Conservation (phyloP, 257 asterid genomes). For the Echites panduratus region DNA sequence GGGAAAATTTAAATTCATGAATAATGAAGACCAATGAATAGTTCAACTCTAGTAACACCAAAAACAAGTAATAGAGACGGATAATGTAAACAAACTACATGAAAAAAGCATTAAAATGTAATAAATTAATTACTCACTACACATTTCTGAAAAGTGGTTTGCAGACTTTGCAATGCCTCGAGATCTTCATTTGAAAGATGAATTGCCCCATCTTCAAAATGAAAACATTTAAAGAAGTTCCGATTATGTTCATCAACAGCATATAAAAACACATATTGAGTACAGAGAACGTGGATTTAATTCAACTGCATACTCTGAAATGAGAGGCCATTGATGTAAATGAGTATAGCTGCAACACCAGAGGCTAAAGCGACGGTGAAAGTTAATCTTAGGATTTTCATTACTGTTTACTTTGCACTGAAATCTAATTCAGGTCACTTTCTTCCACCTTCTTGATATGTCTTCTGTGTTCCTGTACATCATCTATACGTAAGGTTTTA, state of each 20-base stretch:
- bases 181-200: slow-evolving; percentile 51
- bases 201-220: slow-evolving; percentile 39
- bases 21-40: neutral
- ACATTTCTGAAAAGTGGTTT: slow-evolving; percentile 58
- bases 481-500: neutral
- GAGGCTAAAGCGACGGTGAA: slow-evolving; percentile 59
- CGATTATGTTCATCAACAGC: too few species aligned
- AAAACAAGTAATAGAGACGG: too few species aligned
- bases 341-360: slow-evolving; percentile 63
- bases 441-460: neutral
- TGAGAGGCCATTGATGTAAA: slow-evolving; percentile 59
- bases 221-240: neutral
- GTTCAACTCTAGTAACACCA: neutral
- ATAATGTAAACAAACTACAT: neutral
- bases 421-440: neutral
- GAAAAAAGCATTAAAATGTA: neutral
- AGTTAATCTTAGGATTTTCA: slow-evolving; percentile 67
- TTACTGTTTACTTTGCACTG: slow-evolving; percentile 12
- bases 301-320: slow-evolving; percentile 26
- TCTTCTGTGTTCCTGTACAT: neutral
- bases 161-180: slow-evolving; percentile 62
- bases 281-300: neutral
- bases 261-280: neutral
- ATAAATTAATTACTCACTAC: slow-evolving; percentile 46
- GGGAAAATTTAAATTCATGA: neutral